phyloP scores from a whole-genome alignment of 768 basidiomycete species.

The Auricularia auricula-judae region DNA sequence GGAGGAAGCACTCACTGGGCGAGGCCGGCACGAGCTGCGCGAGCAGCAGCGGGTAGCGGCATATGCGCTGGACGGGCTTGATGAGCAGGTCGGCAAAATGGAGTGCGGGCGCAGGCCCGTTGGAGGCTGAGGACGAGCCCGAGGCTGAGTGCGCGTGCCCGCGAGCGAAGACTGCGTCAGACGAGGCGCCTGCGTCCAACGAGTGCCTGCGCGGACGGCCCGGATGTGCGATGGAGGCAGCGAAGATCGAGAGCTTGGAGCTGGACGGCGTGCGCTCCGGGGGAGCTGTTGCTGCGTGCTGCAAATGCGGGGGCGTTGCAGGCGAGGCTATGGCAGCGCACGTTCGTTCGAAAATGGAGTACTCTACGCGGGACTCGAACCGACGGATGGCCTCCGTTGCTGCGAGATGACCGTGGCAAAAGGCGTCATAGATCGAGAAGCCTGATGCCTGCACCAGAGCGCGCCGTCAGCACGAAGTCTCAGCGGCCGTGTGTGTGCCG shows the following conservation, averaged over 20 bases:
- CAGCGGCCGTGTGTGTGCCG: not conserved
- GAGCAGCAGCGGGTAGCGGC: constrained; percentile 87
- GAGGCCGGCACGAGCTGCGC: constrained; percentile 42
- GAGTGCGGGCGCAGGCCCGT: constrained; percentile 28
- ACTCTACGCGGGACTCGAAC: constrained; percentile 56
- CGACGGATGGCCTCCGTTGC: constrained; percentile 66
- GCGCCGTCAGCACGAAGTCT: too few relatives aligned
- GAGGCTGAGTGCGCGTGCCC: constrained; percentile 1
- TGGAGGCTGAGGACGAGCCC: constrained; percentile 1
- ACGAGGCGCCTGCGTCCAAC: not conserved
- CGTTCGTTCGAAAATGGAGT: constrained; percentile 65
- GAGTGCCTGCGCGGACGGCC: constrained; percentile 10
- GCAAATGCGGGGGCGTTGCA: constrained; percentile 3
- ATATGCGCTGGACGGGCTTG: constrained; percentile 93
- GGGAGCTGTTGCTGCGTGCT: not conserved
- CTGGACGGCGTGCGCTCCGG: not conserved
- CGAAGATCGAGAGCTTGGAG: constrained; percentile 18
- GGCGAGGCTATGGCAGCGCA: not conserved
- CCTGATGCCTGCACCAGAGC: constrained; percentile 42
- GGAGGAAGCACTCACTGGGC: constrained; percentile 5
- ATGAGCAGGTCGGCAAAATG: constrained; percentile 84
- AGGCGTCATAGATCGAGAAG: constrained; percentile 73
- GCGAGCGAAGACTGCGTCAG: not conserved
- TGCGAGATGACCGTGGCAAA: constrained; percentile 79
- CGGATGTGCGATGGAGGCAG: not conserved